Percentiles rank a stretch among this genome's conserved stretches.
phyloP scores from a whole-genome alignment of 2,329 filamentous ascomycete genomes.

The Hypoxylon sp. region DNA sequence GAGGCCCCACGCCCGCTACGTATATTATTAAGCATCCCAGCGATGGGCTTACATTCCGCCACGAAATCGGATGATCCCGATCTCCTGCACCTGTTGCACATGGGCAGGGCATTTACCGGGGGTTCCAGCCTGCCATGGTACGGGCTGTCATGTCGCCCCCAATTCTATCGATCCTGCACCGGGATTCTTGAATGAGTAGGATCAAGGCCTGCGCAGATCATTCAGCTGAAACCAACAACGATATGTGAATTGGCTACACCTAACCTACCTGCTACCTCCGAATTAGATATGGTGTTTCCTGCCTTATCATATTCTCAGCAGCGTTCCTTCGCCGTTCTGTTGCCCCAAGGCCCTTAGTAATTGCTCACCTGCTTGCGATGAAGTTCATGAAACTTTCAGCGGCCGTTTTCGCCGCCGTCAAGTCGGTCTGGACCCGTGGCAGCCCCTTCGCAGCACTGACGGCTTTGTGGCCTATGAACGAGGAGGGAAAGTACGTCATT shows the following conservation, averaged over 20 bases:
- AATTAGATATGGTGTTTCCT: background rate
- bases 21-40: background rate
- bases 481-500: constrained; percentile 3
- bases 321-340: background rate
- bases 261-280: background rate
- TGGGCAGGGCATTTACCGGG: background rate
- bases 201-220: background rate
- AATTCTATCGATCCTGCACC: background rate
- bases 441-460: constrained; percentile 5
- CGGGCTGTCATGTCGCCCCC: background rate
- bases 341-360: background rate
- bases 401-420: constrained; percentile 1
- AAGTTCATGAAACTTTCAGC: constrained; percentile 3
- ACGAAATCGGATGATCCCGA: no score
- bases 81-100: background rate
- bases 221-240: background rate
- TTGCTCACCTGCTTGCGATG: background rate
- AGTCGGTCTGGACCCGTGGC: constrained; percentile 6
- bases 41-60: background rate
- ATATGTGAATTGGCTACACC: background rate
- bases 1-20: background rate
- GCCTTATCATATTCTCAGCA: background rate
- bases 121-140: background rate
- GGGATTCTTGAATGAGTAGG: background rate
- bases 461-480: constrained; percentile 1